These are phyloP conservation scores for Apiotrichum mycotoxinovorans DNA, from an alignment of 1,284 basidiomycete species.

Conservation along the genomic window DNA sequence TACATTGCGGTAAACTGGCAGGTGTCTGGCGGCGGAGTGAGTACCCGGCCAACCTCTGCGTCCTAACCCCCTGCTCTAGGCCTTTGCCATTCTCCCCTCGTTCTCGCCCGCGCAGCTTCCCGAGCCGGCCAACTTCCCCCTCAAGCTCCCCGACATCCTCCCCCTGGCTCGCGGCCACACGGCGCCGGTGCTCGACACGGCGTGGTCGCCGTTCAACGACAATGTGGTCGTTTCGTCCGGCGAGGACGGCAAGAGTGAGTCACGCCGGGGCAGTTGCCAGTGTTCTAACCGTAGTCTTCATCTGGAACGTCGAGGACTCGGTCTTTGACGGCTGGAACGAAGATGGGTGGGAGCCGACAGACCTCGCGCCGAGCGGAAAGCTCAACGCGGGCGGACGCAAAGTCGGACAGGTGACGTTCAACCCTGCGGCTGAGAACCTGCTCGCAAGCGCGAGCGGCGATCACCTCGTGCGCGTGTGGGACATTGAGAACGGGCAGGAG, in stretches of 20 bases:
- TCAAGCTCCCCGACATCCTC: constrained; percentile 85
- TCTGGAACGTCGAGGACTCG: constrained; percentile 75
- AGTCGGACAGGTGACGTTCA: constrained; percentile 91
- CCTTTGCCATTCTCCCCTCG: constrained; percentile 85
- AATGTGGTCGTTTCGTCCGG: constrained; percentile 81
- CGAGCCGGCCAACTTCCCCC: constrained; percentile 58
- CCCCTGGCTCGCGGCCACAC: constrained; percentile 79
- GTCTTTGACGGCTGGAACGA: constrained; percentile 79
- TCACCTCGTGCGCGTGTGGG: constrained; percentile 86
- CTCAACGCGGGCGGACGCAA: constrained; percentile 60
- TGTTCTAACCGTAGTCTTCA: constrained; percentile 55
- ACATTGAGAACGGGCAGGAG: constrained; percentile 67
- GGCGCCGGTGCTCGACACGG: constrained; percentile 72
- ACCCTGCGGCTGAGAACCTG: constrained; percentile 84
- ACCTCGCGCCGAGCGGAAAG: constrained; percentile 68
- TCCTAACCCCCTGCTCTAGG: constrained; percentile 51
- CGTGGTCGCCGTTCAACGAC: constrained; percentile 95
- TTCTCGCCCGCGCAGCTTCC: constrained; percentile 64
- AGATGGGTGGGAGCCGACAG: constrained; percentile 74
- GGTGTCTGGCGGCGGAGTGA: constrained; percentile 78
- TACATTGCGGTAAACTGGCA: constrained; percentile 77
- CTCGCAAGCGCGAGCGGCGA: constrained; percentile 86
- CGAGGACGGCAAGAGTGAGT: constrained; percentile 76
- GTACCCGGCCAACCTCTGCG: constrained; percentile 6
- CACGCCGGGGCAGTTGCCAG: too few species aligned